Percentiles rank a stretch among this genome's conserved stretches.
phyloP scores from a whole-genome alignment of 352 stramenopile species.

The Pythium brachiatum region DNA sequence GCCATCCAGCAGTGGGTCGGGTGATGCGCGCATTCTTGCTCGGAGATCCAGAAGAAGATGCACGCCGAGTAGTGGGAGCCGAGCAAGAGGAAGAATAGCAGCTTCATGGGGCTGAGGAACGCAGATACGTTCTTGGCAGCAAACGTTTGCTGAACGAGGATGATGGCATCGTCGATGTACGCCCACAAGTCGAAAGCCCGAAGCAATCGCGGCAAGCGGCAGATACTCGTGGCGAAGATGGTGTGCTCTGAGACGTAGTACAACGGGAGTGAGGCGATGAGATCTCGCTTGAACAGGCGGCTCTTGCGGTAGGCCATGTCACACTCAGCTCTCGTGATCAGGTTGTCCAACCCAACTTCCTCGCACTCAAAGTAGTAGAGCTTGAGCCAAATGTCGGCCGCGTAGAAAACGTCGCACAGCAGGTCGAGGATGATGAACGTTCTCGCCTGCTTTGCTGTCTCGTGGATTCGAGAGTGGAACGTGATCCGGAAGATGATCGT shows the following conservation, averaged over 20 bases:
- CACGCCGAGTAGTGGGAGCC: slow-evolving; percentile 60
- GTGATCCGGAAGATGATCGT: slow-evolving; percentile 67
- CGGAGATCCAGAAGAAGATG: slow-evolving; percentile 70
- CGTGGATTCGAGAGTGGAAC: slow-evolving; percentile 53
- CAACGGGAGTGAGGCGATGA: slow-evolving; percentile 53
- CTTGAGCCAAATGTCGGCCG: slow-evolving; percentile 59
- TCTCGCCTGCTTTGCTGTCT: slow-evolving; percentile 20
- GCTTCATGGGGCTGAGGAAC: slow-evolving; percentile 62
- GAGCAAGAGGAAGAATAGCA: slow-evolving; percentile 68
- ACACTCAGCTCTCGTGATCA: slow-evolving; percentile 34
- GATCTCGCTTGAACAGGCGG: slow-evolving; percentile 41
- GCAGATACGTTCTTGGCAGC: slow-evolving; percentile 62
- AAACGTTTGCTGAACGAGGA: slow-evolving; percentile 70
- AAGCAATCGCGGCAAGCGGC: slow-evolving; percentile 53
- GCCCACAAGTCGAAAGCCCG: slow-evolving; percentile 49
- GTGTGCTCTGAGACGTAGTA: slow-evolving; percentile 38
- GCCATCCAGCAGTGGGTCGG: slow-evolving; percentile 50
- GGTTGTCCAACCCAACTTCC: slow-evolving; percentile 42
- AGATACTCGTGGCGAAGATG: slow-evolving; percentile 32
- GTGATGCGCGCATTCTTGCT: slow-evolving; percentile 44
- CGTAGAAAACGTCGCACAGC: slow-evolving; percentile 50
- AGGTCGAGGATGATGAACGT: slow-evolving; percentile 43
- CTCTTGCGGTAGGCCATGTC: slow-evolving; percentile 43
- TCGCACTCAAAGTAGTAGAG: slow-evolving; percentile 62
- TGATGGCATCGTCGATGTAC: slow-evolving; percentile 62